phyloP scores from a whole-genome alignment of 2,329 filamentous ascomycete genomes.

The Elsinoe necatrix region DNA sequence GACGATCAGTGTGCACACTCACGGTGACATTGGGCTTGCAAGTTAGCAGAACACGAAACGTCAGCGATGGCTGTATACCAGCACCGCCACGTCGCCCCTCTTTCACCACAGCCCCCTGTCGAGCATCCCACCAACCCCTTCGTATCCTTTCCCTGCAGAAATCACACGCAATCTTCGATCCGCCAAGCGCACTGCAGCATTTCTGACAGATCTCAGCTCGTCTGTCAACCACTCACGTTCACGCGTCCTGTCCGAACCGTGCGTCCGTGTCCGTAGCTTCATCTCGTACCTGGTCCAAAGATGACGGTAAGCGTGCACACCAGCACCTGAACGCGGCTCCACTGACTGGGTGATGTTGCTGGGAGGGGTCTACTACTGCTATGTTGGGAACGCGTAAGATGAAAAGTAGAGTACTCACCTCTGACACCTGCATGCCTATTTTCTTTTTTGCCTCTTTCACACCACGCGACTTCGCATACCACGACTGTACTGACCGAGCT shows the following conservation, averaged over 20 bases:
- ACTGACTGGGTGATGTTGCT: neutral
- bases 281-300: neutral
- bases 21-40: neutral
- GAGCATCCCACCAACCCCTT: neutral
- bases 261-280: slow-evolving; percentile 8
- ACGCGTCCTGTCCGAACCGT: neutral
- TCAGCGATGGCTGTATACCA: neutral
- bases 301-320: slow-evolving; percentile 5
- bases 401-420: neutral
- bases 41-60: neutral
- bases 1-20: no score
- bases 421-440: neutral
- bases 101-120: neutral
- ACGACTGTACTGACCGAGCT: no score
- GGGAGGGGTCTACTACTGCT: neutral
- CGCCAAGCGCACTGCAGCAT: neutral
- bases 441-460: neutral
- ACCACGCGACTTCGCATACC: neutral
- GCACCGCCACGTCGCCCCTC: neutral
- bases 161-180: neutral
- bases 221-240: neutral
- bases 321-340: neutral
- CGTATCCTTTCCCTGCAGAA: neutral
- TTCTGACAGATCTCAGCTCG: neutral
- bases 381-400: slow-evolving; percentile 1